phyloP scores from a whole-genome alignment of 2,329 filamentous ascomycete genomes.

The Cercospora nicotianae region DNA sequence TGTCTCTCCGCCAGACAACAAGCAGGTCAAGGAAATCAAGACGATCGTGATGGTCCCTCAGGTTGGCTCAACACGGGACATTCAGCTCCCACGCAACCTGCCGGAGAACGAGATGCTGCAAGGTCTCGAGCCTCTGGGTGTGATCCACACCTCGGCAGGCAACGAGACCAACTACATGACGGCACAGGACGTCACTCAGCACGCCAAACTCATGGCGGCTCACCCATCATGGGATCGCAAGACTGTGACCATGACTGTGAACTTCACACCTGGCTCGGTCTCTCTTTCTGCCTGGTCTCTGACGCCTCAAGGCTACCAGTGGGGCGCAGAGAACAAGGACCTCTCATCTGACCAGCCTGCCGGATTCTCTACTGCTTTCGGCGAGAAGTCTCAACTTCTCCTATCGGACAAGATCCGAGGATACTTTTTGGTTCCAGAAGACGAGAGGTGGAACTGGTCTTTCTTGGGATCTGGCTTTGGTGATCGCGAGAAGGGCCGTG shows the following conservation, averaged over 20 bases:
- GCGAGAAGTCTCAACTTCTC: slow-evolving; percentile 90
- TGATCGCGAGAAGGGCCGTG: slow-evolving; percentile 75
- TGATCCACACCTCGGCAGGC: slow-evolving; percentile 93
- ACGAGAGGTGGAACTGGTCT: slow-evolving; percentile 92
- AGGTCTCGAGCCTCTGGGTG: slow-evolving; percentile 81
- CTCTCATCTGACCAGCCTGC: slow-evolving; percentile 87
- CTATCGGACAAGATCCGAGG: slow-evolving; percentile 91
- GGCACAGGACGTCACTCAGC: slow-evolving; percentile 88
- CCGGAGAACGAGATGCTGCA: slow-evolving; percentile 90
- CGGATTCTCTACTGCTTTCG: slow-evolving; percentile 78
- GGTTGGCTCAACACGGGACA: slow-evolving; percentile 87
- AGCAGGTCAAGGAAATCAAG: slow-evolving; percentile 93
- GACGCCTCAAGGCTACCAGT: slow-evolving; percentile 89
- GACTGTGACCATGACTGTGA: slow-evolving; percentile 91
- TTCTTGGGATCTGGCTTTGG: slow-evolving; percentile 93
- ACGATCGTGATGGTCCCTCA: slow-evolving; percentile 98
- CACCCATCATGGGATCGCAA: slow-evolving; percentile 83
- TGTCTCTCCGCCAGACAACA: slow-evolving; percentile 86
- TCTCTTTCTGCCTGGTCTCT: slow-evolving; percentile 92
- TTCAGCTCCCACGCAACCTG: slow-evolving; percentile 84
- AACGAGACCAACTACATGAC: slow-evolving; percentile 98
- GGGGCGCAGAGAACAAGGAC: slow-evolving; percentile 96
- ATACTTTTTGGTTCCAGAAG: slow-evolving; percentile 93
- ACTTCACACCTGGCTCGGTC: slow-evolving; percentile 94
- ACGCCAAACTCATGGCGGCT: slow-evolving; percentile 82